A percentile compares a stretch with the other conserved stretches of the same genome.
Evolutionary conservation across 2,329 filamentous ascomycete species (phyloP).

Genomic region (Penicillium sclerotiorum): DNA sequence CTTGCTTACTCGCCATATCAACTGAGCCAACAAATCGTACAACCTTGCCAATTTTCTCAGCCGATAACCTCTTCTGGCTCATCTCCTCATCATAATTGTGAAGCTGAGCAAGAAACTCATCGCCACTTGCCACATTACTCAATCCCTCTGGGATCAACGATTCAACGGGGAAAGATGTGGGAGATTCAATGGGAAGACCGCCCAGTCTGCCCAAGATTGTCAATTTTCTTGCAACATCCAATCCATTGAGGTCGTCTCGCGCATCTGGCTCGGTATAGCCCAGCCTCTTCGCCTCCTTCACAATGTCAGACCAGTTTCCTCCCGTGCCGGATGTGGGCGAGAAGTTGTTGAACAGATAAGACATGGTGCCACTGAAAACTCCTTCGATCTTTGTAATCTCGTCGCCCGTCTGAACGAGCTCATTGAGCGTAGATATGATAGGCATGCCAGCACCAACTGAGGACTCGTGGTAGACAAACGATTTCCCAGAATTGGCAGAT

Average conservation of each 20-base stretch:
- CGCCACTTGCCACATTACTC: neutral
- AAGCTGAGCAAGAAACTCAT: slow-evolving; percentile 75
- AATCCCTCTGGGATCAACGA: slow-evolving; percentile 4
- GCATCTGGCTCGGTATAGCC: slow-evolving; percentile 92
- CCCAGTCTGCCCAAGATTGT: slow-evolving; percentile 91
- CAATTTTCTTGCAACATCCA: slow-evolving; percentile 70
- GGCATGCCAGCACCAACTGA: slow-evolving; percentile 92
- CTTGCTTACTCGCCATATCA: slow-evolving; percentile 73
- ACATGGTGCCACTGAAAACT: slow-evolving; percentile 97
- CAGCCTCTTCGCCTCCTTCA: slow-evolving; percentile 81
- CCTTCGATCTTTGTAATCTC: slow-evolving; percentile 90
- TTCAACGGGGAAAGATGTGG: slow-evolving; percentile 4
- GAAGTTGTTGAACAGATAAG: slow-evolving; percentile 97
- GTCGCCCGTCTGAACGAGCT: slow-evolving; percentile 92
- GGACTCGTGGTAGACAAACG: slow-evolving; percentile 89
- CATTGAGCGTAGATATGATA: slow-evolving; percentile 88
- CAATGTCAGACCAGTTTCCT: slow-evolving; percentile 82
- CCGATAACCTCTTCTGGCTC: slow-evolving; percentile 76
- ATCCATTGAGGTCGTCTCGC: slow-evolving; percentile 80
- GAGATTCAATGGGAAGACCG: slow-evolving; percentile 56
- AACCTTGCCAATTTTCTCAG: slow-evolving; percentile 85
- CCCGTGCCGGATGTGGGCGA: slow-evolving; percentile 76
- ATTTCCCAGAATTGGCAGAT: slow-evolving; percentile 63
- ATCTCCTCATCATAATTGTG: slow-evolving; percentile 85
- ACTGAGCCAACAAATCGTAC: slow-evolving; percentile 93